Evolutionary conservation across 1,139 yeast genomes (phyloP).

Genomic region (Diutina pseudorugosa): DNA sequence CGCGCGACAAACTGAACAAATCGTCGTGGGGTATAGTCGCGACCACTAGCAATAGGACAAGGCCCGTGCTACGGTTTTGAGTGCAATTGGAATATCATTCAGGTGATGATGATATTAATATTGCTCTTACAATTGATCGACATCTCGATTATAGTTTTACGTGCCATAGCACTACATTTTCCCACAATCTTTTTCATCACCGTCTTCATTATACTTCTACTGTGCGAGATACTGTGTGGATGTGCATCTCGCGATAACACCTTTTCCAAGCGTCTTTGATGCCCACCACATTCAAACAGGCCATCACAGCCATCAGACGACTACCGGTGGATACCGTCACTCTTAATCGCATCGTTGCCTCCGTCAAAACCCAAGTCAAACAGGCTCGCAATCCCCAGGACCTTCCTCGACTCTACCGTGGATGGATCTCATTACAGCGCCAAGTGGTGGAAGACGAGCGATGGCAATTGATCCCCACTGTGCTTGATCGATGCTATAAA

Average conservation of each 20-base stretch:
- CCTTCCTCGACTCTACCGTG: not conserved
- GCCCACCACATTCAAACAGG: not conserved
- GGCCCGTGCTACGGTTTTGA: too few relatives aligned
- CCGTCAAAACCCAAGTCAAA: not conserved
- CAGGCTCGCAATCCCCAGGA: not conserved
- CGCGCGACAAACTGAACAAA: not conserved
- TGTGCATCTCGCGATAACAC: not conserved
- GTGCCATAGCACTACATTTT: too few relatives aligned
- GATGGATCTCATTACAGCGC: conserved; percentile 4
- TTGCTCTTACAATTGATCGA: too few relatives aligned
- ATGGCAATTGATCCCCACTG: conserved; percentile 12
- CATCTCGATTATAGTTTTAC: too few relatives aligned
- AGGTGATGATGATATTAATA: too few relatives aligned
- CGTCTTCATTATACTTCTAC: too few relatives aligned
- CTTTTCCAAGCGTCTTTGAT: not conserved
- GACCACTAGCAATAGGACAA: too few relatives aligned
- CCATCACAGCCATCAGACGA: conserved; percentile 6
- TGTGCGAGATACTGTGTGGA: not conserved
- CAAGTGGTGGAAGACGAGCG: conserved; percentile 18
- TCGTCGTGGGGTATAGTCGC: not conserved
- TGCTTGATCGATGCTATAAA: conserved; percentile 22
- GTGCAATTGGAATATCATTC: too few relatives aligned
- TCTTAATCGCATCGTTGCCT: conserved; percentile 3
- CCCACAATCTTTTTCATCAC: too few relatives aligned
- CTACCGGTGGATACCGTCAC: conserved; percentile 16